Percentiles rank a stretch among this genome's conserved stretches.
Evolutionary conservation across 805 yeast species (phyloP).

Genomic region (Jamesozyma spencerorum): DNA sequence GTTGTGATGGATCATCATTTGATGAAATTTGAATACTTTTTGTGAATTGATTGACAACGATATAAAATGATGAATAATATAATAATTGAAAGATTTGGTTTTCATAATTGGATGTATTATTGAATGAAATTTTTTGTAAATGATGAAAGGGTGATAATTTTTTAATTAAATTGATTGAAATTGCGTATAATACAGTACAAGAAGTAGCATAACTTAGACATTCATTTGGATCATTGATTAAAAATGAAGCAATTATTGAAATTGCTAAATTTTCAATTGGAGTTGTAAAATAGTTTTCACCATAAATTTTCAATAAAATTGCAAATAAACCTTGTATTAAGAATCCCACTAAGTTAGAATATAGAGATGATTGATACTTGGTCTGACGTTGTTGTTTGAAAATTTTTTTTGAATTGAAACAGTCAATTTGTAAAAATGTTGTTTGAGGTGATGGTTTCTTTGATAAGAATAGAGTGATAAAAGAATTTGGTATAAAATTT

Average conservation of each 20-base stretch:
- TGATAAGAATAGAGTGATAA: slow-evolving; percentile 22
- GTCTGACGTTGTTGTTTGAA: no score
- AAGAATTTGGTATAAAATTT: slow-evolving; percentile 22
- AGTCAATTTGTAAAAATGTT: no score
- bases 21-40: slow-evolving; percentile 4
- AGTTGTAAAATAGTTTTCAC: slow-evolving; percentile 15
- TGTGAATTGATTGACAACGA: slow-evolving; percentile 20
- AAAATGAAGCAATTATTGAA: slow-evolving; percentile 26
- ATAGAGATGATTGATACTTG: no score
- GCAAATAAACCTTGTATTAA: neutral
- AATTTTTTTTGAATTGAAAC: no score
- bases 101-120: no score
- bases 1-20: neutral
- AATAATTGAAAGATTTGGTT: no score
- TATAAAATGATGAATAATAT: slow-evolving; percentile 24
- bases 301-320: slow-evolving; percentile 1
- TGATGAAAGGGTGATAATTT: slow-evolving; percentile 6
- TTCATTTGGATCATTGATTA: slow-evolving; percentile 26
- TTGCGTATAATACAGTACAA: slow-evolving; percentile 23
- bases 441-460: slow-evolving; percentile 22
- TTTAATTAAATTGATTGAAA: slow-evolving; percentile 12
- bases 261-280: slow-evolving; percentile 24
- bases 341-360: neutral
- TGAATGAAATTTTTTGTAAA: no score
- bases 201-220: slow-evolving; percentile 24